Conservation (phyloP, 2,329 filamentous ascomycete species). For the Aspergillaceae sp. region DNA sequence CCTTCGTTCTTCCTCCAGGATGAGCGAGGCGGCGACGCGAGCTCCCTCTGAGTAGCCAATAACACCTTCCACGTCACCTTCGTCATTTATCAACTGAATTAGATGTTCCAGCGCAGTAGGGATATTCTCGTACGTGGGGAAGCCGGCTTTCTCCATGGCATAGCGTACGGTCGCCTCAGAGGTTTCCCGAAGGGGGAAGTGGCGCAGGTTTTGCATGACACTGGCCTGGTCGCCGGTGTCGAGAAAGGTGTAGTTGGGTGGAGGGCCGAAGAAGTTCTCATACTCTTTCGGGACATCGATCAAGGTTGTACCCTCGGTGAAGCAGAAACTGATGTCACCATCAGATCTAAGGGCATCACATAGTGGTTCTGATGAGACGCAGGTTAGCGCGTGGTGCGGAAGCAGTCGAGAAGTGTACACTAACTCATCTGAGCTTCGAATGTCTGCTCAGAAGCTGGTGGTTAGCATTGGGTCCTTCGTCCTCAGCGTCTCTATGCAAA, state of each 20-base stretch:
- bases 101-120: background rate
- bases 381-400: background rate
- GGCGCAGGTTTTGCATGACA: background rate
- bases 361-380: background rate
- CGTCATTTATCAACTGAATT: conserved; percentile 9
- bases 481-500: no score
- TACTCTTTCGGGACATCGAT: background rate
- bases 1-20: conserved; percentile 14
- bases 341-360: background rate
- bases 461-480: background rate
- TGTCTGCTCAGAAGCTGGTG: background rate
- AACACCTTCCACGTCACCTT: conserved; percentile 16
- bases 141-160: background rate
- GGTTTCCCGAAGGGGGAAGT: background rate
- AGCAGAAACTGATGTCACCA: background rate
- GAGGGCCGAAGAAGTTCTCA: background rate
- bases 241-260: background rate
- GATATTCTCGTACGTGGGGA: background rate
- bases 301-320: background rate
- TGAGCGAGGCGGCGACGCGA: conserved; percentile 14
- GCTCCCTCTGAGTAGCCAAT: conserved; percentile 21
- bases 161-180: background rate
- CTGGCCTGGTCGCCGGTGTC: background rate
- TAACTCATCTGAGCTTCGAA: background rate
- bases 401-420: background rate